Percentiles rank a stretch among this genome's conserved stretches.
These are phyloP conservation scores for Beauveria brongniartii DNA, from an alignment of 2,329 filamentous ascomycete genomes.

Conservation along the genomic window DNA sequence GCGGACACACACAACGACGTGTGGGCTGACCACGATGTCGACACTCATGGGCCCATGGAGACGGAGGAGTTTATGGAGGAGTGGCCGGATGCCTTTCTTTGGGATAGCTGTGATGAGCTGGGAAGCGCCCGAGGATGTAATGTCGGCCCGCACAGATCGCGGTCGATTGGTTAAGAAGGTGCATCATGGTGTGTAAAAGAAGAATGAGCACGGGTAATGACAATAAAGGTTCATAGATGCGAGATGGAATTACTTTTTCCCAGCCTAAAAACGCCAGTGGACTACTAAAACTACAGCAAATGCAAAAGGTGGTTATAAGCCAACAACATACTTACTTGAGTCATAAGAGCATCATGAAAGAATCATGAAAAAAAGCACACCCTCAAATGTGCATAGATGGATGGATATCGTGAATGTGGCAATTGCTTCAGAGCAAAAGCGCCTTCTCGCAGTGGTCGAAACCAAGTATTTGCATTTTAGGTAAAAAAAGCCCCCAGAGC, in stretches of 20 bases:
- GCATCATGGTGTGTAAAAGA: background rate
- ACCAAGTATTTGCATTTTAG: constrained; percentile 13
- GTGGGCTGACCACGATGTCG: constrained; percentile 15
- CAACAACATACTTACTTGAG: constrained; percentile 10
- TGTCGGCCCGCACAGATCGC: background rate
- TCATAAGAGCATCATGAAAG: constrained; percentile 7
- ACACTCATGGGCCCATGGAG: constrained; percentile 13
- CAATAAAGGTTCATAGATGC: background rate
- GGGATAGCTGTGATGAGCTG: constrained; percentile 16
- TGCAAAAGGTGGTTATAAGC: background rate
- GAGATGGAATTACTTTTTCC: constrained; percentile 10
- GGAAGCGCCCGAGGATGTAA: constrained; percentile 13
- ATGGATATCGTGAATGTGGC: background rate
- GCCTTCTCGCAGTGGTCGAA: background rate
- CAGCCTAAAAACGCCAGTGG: constrained; percentile 4
- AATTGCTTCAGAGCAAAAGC: background rate
- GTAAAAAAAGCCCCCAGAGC: constrained; percentile 30
- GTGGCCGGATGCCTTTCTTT: constrained; percentile 17
- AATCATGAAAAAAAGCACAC: background rate
- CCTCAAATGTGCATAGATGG: constrained; percentile 8
- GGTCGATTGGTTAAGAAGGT: background rate
- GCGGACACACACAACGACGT: constrained; percentile 7
- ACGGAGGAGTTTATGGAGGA: constrained; percentile 9
- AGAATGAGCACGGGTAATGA: background rate
- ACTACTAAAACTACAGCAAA: constrained; percentile 11